Base-by-base conservation (phyloP, 164 flowering plant species). In the Nymphaea colorata region DNA sequence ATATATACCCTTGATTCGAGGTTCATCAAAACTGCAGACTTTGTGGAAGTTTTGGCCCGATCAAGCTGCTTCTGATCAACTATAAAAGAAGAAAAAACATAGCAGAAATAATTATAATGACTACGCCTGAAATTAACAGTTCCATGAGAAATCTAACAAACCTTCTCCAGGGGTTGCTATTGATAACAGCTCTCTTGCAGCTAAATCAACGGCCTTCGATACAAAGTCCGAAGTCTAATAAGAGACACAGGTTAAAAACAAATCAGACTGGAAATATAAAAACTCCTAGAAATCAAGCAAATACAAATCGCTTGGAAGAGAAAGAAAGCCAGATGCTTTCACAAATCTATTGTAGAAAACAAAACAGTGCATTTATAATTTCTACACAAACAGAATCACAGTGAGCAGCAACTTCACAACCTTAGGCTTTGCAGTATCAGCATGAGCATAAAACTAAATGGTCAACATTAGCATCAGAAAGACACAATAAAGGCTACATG, bases 1-100 rank as follows among this genome's bases (percentile, higher is more conserved):
- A 47, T 2, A 45, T 84, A 69, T 86, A 91, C 98, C 69, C 93
- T 84, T 43, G 96, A 92, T 77, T 92, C 98, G 71, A 92, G 76
- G 80, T 89, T 86, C 91, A 89, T 89, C 75, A 92, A 69, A 74
- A 92, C 80, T 43, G 88, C 87, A 42, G 98, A 80, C 73, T 85
- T 92, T 17, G 94, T 83, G 61, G 91, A 68, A 66, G 78, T 80
- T 79, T 87, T 92, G 45, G 98, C 96, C 64, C 98, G 94, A 64
- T 82, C 79, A 17, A 92, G 85, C 80, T 89, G 86, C 42, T 64
- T 42, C 65, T 69, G 73, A 16, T 66, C 71, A 43, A 78, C 79
- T 76, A 66, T 25, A 57, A 61, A 15, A 57, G 55, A 7, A 61
- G 45, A 44, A 70, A 8, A 59, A 70, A 64, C 41, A 17, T 55